Evolutionary conservation across 164 flowering plant genomes (phyloP), one percentile per base, ranked within the genome.

Genomic region (Protea cynaroides): DNA sequence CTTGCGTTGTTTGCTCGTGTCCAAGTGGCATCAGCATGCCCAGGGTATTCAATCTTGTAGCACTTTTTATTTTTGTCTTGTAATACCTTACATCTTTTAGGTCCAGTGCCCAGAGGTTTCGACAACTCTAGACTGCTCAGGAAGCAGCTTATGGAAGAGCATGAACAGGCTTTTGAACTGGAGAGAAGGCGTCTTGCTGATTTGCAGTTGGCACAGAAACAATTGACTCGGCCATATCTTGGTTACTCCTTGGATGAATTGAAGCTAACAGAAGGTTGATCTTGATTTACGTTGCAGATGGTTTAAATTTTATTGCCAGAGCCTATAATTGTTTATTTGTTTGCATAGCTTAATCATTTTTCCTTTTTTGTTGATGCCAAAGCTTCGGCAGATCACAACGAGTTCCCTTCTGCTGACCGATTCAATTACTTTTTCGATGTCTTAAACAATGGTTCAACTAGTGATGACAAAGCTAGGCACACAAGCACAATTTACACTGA

Each of bases 111-210:
- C 7, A 70, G 83, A 68, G 69, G 71, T 23, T 77, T 67, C 47
- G 86, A 84, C 5, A 74, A 75, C 65, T 78, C 83, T 11, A 75
- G 85, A 61, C 50, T 85, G 24, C 58, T 86, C 1, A 72, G 80
- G 65, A 79, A 81, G 75, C 81, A 82, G 62, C 69, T 83, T 4
- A 65, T 83, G 38, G 87, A 82, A 63, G 92, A 84, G 18, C 87
- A 81, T 8, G 87, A 83, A 58, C 78, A 75, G n/a, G 81, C 81
- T n/a, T 61, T 81, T 50, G 86, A 84, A 50, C 55, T 76, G 34
- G 89, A 88, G 73, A 73, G 80, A 44, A 75, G 76, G 71, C 83
- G 76, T 12, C 62, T 83, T 46, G 64, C 84, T 0, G 80, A 79
- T 40, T 46, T 86, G 56, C 85, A 81, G 37, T 58, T 86, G 21